A percentile compares a stretch with the other conserved stretches of the same genome.
Evolutionary conservation across 495 filamentous ascomycete species (phyloP).

Genomic region (Podospora pseudocomata): DNA sequence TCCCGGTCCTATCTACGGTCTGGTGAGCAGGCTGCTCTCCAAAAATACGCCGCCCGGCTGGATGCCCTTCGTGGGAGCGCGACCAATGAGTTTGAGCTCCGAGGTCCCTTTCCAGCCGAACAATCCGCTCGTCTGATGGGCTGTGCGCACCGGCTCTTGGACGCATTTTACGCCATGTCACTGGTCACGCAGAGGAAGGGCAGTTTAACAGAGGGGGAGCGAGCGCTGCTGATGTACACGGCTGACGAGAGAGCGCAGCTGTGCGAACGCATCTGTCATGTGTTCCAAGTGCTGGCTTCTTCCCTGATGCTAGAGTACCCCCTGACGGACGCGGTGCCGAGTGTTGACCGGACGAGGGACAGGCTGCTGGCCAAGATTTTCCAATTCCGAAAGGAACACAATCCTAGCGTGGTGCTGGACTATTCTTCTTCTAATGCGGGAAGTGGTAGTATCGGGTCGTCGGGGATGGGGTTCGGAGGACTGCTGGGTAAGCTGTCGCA

Average conservation of each 20-base stretch:
- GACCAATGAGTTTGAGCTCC: conserved; percentile 74
- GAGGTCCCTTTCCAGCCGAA: conserved; percentile 73
- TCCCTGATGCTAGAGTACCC: conserved; percentile 93
- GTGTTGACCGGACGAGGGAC: conserved; percentile 73
- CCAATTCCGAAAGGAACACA: conserved; percentile 69
- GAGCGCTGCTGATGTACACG: conserved; percentile 73
- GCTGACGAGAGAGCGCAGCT: conserved; percentile 73
- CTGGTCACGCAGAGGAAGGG: conserved; percentile 81
- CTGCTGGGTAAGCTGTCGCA: conserved; percentile 20
- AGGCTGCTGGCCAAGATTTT: conserved; percentile 86
- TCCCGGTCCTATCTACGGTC: conserved; percentile 71
- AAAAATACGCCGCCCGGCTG: conserved; percentile 58
- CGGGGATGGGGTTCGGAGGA: not conserved
- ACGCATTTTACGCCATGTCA: conserved; percentile 94
- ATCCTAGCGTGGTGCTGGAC: conserved; percentile 12
- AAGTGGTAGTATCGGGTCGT: conserved; percentile 18
- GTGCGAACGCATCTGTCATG: conserved; percentile 82
- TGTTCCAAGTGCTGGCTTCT: conserved; percentile 88
- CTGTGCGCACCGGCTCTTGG: conserved; percentile 76
- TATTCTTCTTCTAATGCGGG: conserved; percentile 16
- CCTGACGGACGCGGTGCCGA: conserved; percentile 80
- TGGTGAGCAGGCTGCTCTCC: conserved; percentile 69
- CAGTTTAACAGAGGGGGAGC: conserved; percentile 72
- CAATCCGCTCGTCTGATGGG: conserved; percentile 68
- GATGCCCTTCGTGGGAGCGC: conserved; percentile 73